phyloP scores from a whole-genome alignment of 139 green algal species.

The Klebsormidium nitens region DNA sequence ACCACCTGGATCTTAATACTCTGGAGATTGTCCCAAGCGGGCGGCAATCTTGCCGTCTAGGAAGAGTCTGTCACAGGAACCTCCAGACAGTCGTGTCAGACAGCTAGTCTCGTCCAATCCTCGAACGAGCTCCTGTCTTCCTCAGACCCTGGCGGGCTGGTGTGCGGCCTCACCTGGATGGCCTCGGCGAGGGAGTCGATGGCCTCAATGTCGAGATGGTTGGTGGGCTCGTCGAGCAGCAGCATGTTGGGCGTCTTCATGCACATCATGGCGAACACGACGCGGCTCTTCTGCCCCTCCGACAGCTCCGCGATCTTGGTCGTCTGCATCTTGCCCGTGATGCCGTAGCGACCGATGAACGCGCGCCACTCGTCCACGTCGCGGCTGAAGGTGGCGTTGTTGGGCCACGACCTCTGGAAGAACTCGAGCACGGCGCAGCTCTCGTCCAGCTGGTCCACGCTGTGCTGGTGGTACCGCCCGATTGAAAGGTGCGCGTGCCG shows the following conservation, averaged over 20 bases:
- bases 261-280: conserved; percentile 89
- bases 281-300: conserved; percentile 80
- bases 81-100: too few species aligned
- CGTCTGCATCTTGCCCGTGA: conserved; percentile 64
- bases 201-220: conserved; percentile 91
- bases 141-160: too few species aligned
- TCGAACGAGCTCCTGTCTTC: too few species aligned
- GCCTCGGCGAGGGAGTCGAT: conserved; percentile 90
- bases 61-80: too few species aligned
- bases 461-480: conserved; percentile 72
- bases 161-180: too few species aligned
- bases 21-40: too few species aligned
- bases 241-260: conserved; percentile 82
- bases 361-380: conserved; percentile 59
- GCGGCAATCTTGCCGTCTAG: too few species aligned
- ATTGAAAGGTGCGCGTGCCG: conserved; percentile 92
- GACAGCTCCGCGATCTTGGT: conserved; percentile 70
- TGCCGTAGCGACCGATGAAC: conserved; percentile 64
- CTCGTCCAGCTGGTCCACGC: conserved; percentile 34
- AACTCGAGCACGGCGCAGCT: conserved; percentile 52
- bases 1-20: too few species aligned
- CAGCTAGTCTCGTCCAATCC: too few species aligned
- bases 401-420: conserved; percentile 51
- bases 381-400: conserved; percentile 45
- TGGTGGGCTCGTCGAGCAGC: conserved; percentile 66